Evolutionary conservation across 116 monocot species (phyloP).

Genomic region (Zostera marina): DNA sequence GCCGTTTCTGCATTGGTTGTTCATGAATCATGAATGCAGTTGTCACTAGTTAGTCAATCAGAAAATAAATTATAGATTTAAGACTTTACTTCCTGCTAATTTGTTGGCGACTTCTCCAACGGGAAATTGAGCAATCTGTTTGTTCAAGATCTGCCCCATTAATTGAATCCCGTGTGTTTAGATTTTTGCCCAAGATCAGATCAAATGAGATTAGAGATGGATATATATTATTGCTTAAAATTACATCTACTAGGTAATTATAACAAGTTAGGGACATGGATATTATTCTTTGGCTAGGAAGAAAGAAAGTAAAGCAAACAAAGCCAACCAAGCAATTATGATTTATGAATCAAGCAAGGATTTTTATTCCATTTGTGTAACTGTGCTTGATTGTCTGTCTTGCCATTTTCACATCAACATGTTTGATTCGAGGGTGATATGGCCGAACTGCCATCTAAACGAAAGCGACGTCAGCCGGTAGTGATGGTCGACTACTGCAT

Average conservation of each 20-base stretch:
- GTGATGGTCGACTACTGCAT: too few species aligned
- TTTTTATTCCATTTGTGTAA: too few species aligned
- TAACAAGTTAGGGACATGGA: background rate
- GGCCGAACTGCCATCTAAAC: too few species aligned
- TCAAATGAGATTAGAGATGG: background rate
- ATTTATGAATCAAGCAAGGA: background rate
- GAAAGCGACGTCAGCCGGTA: too few species aligned
- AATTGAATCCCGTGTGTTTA: background rate
- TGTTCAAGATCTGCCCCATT: slow-evolving; percentile 6
- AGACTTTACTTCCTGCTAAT: background rate
- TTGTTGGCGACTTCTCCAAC: background rate
- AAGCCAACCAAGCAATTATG: background rate
- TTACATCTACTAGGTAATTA: background rate
- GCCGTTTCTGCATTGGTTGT: background rate
- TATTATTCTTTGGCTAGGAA: background rate
- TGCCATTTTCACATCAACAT: too few species aligned
- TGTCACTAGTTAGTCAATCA: background rate
- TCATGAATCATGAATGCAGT: background rate
- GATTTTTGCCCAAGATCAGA: background rate
- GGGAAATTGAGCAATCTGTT: background rate
- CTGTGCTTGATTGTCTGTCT: too few species aligned
- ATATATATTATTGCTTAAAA: background rate
- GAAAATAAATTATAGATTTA: too few species aligned
- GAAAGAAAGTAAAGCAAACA: background rate
- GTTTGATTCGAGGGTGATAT: too few species aligned